Conservation (phyloP, 83 land plant genomes). For the Isoetes engelmannii region DNA sequence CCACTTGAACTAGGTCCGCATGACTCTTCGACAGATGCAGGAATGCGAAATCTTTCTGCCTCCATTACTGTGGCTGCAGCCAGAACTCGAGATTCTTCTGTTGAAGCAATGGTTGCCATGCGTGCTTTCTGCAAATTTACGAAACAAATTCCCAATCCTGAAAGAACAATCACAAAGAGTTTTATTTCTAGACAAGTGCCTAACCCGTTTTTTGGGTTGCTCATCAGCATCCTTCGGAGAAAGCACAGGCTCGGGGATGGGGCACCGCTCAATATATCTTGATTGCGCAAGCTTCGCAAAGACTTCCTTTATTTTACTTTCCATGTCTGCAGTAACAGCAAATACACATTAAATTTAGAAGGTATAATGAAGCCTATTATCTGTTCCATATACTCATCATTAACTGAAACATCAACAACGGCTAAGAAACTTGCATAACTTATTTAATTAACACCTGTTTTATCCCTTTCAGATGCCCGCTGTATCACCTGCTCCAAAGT, state of each 20-base stretch:
- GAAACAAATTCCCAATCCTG: not conserved
- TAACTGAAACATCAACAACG: no score
- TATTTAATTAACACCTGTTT: not conserved
- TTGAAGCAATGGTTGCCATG: constrained; percentile 4
- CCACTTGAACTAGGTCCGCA: no score
- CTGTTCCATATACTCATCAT: no score
- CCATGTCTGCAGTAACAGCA: constrained; percentile 31
- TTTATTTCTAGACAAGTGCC: not conserved
- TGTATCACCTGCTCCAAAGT: constrained; percentile 57
- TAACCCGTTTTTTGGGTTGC: constrained; percentile 1
- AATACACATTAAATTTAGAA: not conserved
- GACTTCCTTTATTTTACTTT: constrained; percentile 30
- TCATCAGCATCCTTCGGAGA: constrained; percentile 30
- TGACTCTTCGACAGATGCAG: constrained; percentile 19
- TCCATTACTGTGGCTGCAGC: constrained; percentile 42
- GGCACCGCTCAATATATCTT: constrained; percentile 77
- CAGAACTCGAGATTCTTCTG: constrained; percentile 33
- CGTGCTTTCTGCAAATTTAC: constrained; percentile 20
- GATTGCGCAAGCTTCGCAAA: constrained; percentile 49
- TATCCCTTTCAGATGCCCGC: constrained; percentile 32
- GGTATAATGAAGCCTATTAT: no score
- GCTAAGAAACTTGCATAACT: no score
- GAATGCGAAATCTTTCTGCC: constrained; percentile 38
- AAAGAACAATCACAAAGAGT: not conserved
- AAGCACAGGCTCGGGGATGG: constrained; percentile 64